A percentile compares a stretch with the other conserved stretches of the same genome.
phyloP scores from a whole-genome alignment of 75 land plant genomes.

The Larix kaempferi region DNA sequence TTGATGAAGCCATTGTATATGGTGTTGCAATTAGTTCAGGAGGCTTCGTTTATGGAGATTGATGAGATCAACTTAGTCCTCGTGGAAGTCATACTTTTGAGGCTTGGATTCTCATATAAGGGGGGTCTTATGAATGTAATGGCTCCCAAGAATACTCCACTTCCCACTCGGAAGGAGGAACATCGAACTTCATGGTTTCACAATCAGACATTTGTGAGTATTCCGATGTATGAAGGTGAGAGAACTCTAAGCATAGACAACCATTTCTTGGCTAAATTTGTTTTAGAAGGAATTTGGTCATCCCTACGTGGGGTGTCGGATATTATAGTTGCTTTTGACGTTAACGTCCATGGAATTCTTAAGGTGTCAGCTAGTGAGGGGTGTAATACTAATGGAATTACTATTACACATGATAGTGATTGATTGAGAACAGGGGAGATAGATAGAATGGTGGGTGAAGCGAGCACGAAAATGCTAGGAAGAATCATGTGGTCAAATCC shows the following conservation, averaged over 20 bases:
- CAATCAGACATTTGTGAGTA: constrained; percentile 15
- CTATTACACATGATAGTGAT: no score
- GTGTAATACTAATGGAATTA: no score
- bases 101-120: constrained; percentile 15
- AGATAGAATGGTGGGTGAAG: no score
- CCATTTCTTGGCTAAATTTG: constrained; percentile 18
- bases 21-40: constrained; percentile 34
- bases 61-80: constrained; percentile 15
- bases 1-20: constrained; percentile 12
- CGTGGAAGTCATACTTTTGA: constrained; percentile 20
- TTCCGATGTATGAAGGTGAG: constrained; percentile 6
- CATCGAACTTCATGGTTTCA: constrained; percentile 9
- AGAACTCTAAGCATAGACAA: constrained; percentile 1
- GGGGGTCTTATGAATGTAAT: constrained; percentile 28
- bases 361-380: no score
- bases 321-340: no score
- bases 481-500: no score
- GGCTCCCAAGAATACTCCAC: constrained; percentile 21
- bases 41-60: constrained; percentile 14
- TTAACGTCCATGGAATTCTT: no score
- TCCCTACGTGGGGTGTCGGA: constrained; percentile 18
- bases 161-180: constrained; percentile 19
- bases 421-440: no score
- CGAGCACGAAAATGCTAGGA: no score
- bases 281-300: constrained; percentile 21